Conservation (phyloP, 2,329 filamentous ascomycete species). For the Aschersonia sp. region DNA sequence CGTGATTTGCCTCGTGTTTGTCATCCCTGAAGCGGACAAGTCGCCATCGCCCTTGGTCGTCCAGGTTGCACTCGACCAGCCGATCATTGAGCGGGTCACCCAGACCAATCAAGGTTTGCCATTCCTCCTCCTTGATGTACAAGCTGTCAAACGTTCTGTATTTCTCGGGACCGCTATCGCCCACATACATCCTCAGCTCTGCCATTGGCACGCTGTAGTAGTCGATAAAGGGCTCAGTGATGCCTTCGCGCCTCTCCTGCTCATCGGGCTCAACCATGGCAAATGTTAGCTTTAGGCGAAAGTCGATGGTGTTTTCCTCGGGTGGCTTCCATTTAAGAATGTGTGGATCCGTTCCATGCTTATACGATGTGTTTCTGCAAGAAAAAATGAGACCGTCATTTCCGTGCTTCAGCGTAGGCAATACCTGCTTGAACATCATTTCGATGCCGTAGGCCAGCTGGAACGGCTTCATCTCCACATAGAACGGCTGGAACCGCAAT, state of each 20-base stretch:
- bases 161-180: slow-evolving; percentile 31
- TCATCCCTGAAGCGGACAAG: slow-evolving; percentile 86
- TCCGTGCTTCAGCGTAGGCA: slow-evolving; percentile 75
- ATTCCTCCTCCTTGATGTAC: slow-evolving; percentile 60
- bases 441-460: slow-evolving; percentile 79
- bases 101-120: slow-evolving; percentile 65
- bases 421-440: slow-evolving; percentile 80
- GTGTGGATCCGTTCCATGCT: slow-evolving; percentile 77
- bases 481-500: slow-evolving; percentile 57
- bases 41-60: slow-evolving; percentile 63
- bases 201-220: slow-evolving; percentile 69
- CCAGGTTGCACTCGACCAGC: slow-evolving; percentile 82
- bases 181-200: slow-evolving; percentile 56
- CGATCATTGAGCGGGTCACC: slow-evolving; percentile 67
- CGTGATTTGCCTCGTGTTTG: slow-evolving; percentile 83
- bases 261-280: slow-evolving; percentile 54
- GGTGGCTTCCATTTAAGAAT: slow-evolving; percentile 98
- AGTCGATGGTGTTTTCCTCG: slow-evolving; percentile 90
- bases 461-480: slow-evolving; percentile 76
- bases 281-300: slow-evolving; percentile 66
- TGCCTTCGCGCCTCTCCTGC: slow-evolving; percentile 51
- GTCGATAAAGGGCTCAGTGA: slow-evolving; percentile 51
- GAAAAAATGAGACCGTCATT: slow-evolving; percentile 98
- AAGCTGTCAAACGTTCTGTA: slow-evolving; percentile 57
- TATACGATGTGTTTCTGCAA: slow-evolving; percentile 76